Base-by-base conservation (phyloP, 768 basidiomycete species). In the Mycena amicta region DNA sequence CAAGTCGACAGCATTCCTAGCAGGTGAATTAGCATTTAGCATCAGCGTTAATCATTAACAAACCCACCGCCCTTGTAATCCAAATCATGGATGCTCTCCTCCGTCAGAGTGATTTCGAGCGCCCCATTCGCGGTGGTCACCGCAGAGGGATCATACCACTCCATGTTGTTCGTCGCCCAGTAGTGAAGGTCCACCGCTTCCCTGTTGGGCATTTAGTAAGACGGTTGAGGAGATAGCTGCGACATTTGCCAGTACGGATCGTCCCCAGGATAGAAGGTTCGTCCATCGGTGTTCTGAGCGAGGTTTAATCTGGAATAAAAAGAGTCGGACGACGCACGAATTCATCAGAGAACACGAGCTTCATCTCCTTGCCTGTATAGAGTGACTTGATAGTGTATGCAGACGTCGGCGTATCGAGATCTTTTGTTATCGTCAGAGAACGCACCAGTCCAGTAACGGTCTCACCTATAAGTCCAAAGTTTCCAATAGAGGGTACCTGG, bases 241-340 rank as follows among this genome's bases (percentile, higher is more conserved):
- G 66, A 88, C 86, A 63, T 84, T 84, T 56, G 56, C 60, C 62
- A 64, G 43, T 57, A 64, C 0, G 62, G 62, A 47, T 64, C 62
- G 41, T 64, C 62, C 4, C 57, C 61, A 77, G 75, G 64, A 77
- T 46, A 30, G 71, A 95, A 94, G 0, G 88, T 84, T 39, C 93
- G 83, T n/a, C 90, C 89, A 6, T 89, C 87, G 4, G 75, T 76
- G 59, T 95, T 87, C 73, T 95, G 95, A 71, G 95, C 94, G 71
- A 95, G 94, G 43, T 89, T 92, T 39, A n/a, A 39, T 11, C n/a
- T 39, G 45, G 23, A 46, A n/a, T 25, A 46, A 12, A n/a, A 50
- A 23, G 15, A 22, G 6, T 6, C 28, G 26, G 5, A 26, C 23
- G 27, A 45, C 43, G 43, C 12, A 16, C 22, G 22, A 45, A 45